Base-by-base conservation (phyloP, 768 basidiomycete genomes). In the Pilatotrama ljubarskyi region DNA sequence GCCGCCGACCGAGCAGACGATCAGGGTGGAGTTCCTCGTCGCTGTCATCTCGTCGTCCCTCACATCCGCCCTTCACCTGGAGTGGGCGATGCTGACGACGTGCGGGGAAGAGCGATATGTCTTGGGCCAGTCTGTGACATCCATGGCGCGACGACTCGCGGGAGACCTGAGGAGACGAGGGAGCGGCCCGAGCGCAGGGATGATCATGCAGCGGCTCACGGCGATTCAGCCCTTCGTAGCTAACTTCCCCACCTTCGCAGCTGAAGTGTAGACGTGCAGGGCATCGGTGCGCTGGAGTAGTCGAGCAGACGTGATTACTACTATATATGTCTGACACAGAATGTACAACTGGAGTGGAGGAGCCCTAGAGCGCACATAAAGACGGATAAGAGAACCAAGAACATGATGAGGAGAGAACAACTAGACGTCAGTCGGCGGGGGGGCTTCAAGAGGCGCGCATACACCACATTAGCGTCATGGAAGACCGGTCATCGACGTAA, bases 191-290 rank as follows among this genome's bases (percentile, higher is more conserved):
- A 82, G 53, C 26, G 53, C 82, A n/a, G 82, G 82, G 54, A 75
- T 78, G 17, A 77, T 92, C 50, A 71, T 84, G 35, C 85, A 90
- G 65, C 79, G 84, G 44, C 71, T 93, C 44, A 75, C 81, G 22
- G 78, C 86, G 17, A 84, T 84, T 8, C 81, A 83, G 55, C 77
- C 84, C 0, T 90, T 92, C 69, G 81, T 86, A 11, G 78, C 87
- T 32, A 91, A 86, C 67, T 92, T 92, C 72, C 89, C 90, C 4
- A 81, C 82, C 20, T 90, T 91, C 71, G 81, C 72, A 54, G 72
- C 72, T 11, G 72, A 73, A 49, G 51, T 68, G 44, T 73, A 69
- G 41, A 25, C 32, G 37, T 15, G 14, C 18, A 2, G 25, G 26
- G 17, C 32, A 10, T 50, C 17, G 48, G 24, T 32, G 24, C 1